phyloP scores from a whole-genome alignment of 371 early-diverging fungal genomes.

The Actinomucor elegans region DNA sequence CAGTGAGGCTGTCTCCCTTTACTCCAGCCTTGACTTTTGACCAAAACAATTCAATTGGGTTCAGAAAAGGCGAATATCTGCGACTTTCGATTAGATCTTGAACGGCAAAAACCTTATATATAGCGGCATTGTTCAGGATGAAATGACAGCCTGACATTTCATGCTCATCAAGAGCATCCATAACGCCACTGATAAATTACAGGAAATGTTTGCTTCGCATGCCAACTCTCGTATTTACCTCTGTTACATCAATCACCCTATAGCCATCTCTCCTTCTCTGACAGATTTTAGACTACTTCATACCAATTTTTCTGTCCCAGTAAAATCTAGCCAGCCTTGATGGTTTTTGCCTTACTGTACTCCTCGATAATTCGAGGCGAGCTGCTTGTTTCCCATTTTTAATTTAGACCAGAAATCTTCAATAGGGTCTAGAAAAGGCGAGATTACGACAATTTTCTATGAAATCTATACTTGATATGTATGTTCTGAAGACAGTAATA shows the following conservation, averaged over 20 bases:
- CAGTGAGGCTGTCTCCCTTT: not conserved
- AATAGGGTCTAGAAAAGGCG: slow-evolving; percentile 23
- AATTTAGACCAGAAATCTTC: no score
- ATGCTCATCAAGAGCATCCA: slow-evolving; percentile 4
- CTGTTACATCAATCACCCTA: slow-evolving; percentile 2
- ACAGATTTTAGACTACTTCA: slow-evolving; percentile 5
- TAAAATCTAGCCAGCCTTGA: slow-evolving; percentile 8
- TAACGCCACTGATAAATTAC: not conserved
- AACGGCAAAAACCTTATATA: not conserved
- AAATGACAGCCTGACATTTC: no score
- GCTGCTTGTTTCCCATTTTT: slow-evolving; percentile 10
- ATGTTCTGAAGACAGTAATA: no score
- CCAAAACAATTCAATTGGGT: no score
- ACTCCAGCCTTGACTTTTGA: no score
- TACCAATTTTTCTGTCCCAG: slow-evolving; percentile 4
- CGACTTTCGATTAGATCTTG: slow-evolving; percentile 3
- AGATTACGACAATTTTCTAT: no score
- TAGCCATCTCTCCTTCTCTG: slow-evolving; percentile 9
- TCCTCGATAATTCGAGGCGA: slow-evolving; percentile 7
- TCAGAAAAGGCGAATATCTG: not conserved
- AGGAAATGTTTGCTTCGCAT: slow-evolving; percentile 1
- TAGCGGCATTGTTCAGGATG: not conserved
- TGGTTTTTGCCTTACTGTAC: slow-evolving; percentile 6
- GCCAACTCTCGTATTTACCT: not conserved
- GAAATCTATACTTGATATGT: no score